Evolutionary conservation across 495 filamentous ascomycete genomes (phyloP).

Genomic region (Xylaria longipes): DNA sequence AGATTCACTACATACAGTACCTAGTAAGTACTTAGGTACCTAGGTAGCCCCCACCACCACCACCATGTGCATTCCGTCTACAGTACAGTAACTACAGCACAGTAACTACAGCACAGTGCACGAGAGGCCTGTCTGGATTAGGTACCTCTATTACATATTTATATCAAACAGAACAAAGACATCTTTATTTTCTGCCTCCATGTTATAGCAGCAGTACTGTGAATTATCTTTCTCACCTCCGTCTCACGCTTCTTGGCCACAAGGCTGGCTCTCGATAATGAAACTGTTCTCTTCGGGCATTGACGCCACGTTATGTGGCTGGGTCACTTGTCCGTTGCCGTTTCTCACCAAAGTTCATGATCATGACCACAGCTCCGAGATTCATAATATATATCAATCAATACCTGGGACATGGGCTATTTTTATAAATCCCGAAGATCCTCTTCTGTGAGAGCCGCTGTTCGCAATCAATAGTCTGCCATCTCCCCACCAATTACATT

Average conservation of each 20-base stretch:
- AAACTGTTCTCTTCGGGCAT: not conserved
- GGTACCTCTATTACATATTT: no score
- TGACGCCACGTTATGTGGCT: not conserved
- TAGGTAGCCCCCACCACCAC: no score
- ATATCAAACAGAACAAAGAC: no score
- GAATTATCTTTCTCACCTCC: not conserved
- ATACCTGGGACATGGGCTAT: not conserved
- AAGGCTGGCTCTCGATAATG: not conserved
- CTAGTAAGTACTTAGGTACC: no score
- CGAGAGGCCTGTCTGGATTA: no score
- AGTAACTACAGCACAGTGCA: no score
- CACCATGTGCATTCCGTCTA: no score
- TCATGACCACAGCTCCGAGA: not conserved
- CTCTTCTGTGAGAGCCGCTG: not conserved
- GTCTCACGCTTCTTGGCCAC: not conserved
- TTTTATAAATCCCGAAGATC: not conserved
- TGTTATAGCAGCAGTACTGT: not conserved
- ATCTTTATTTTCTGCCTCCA: not conserved
- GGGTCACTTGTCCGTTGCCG: not conserved
- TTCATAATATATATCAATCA: not conserved
- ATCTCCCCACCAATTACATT: not conserved
- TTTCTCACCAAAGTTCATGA: conserved; percentile 4
- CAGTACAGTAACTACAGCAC: no score
- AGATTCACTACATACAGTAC: no score
- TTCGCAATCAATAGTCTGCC: not conserved